Evolutionary conservation across 495 filamentous ascomycete species (phyloP).

Genomic region (Lichenothelia convexa): DNA sequence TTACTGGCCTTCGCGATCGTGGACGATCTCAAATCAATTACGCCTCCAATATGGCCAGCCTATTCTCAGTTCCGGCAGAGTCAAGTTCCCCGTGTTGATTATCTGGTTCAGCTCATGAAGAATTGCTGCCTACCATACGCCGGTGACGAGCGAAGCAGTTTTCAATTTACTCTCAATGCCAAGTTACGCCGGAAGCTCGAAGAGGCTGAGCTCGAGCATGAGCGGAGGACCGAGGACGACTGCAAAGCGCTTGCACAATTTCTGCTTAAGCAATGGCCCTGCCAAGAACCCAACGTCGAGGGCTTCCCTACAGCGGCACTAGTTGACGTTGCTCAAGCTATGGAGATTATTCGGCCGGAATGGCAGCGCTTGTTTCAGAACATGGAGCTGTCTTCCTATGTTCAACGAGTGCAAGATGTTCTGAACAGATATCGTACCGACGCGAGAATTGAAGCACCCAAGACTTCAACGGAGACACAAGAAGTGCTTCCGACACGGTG

Average conservation of each 20-base stretch:
- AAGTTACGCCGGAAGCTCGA: constrained; percentile 14
- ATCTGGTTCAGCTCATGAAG: constrained; percentile 14
- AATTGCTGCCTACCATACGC: constrained; percentile 9
- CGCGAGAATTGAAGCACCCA: not conserved
- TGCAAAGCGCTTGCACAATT: constrained; percentile 16
- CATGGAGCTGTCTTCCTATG: constrained; percentile 23
- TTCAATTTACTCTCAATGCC: constrained; percentile 6
- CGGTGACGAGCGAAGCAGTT: constrained; percentile 12
- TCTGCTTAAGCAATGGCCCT: constrained; percentile 25
- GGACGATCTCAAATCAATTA: constrained; percentile 17
- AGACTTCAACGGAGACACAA: constrained; percentile 5
- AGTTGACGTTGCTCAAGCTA: constrained; percentile 19
- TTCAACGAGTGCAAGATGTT: constrained; percentile 23
- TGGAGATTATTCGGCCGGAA: constrained; percentile 26
- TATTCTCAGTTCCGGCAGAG: constrained; percentile 16
- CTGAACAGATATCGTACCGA: constrained; percentile 12
- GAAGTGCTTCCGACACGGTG: constrained; percentile 6
- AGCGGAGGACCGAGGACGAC: constrained; percentile 12
- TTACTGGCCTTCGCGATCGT: constrained; percentile 23
- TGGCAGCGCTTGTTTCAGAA: constrained; percentile 32
- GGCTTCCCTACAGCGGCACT: constrained; percentile 8
- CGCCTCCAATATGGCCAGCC: constrained; percentile 15
- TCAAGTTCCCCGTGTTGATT: constrained; percentile 9
- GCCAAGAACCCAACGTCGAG: constrained; percentile 12
- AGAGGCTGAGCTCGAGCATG: constrained; percentile 10